Base-by-base conservation (phyloP, 2,329 filamentous ascomycete genomes). In the Ophiostoma piceae region DNA sequence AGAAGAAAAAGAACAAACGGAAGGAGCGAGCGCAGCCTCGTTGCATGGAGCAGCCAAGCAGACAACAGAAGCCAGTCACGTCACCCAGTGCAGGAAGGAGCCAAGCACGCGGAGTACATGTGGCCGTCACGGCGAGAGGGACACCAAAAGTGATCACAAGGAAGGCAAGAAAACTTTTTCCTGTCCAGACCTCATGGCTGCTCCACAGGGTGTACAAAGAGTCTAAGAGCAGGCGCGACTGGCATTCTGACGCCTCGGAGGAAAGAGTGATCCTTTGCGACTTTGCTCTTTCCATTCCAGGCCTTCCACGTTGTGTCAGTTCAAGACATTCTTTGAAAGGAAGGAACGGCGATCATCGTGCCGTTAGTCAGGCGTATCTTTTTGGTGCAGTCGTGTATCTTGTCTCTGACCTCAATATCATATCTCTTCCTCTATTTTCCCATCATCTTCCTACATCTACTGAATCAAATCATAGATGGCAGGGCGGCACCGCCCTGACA, bases 141-240 rank as follows among this genome's bases (percentile, higher is more conserved):
- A 35, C 60, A 64, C 29, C 67, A 69, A 66, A 32, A 26, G 19
- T 71, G 70, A 71, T 71, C 70, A 71, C 68, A 71, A 66, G 68
- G 71, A 51, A 67, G 62, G 68, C 39, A 71, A 68, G 68, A 70
- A 72, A 72, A 67, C 5, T 67, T 69, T 69, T 71, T 69, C 14
- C 66, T 64, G 54, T 66, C 66, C 57, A 72, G 62, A n/a, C 64
- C 29, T 66, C 22, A 26, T n/a, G 29, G 35, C 9, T 54, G 41
- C 66, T 65, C 60, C 67, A 72, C 67, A 43, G 62, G 19, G 66
- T 22, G 51, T 7, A 39, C 29, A 32, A 54, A 67, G 54, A 66
- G 65, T 3, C 26, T 29, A 51, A 37, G 60, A 47, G 66, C 22
- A 26, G 12, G 41, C 41, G 26, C 26, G 26, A 29, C 26, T 29